phyloP scores from a whole-genome alignment of 1,284 basidiomycete genomes.

The Irpex lacteus region DNA sequence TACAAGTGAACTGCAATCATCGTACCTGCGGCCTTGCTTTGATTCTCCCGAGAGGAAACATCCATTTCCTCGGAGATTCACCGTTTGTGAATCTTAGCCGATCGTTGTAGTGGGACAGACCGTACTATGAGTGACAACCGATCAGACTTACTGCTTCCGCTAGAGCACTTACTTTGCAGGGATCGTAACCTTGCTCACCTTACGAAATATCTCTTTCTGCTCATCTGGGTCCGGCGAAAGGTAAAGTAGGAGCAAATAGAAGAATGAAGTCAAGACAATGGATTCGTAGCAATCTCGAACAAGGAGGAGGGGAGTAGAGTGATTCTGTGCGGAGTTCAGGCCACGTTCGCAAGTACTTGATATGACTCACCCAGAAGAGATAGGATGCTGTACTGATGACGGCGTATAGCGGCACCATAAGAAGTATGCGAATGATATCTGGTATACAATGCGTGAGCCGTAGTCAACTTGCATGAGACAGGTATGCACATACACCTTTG shows the following conservation, averaged over 20 bases:
- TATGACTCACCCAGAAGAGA: constrained; percentile 57
- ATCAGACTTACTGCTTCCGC: too few relatives aligned
- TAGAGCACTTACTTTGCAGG: too few relatives aligned
- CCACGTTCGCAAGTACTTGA: too few relatives aligned
- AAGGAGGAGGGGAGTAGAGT: constrained; percentile 61
- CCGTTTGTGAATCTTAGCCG: constrained; percentile 39
- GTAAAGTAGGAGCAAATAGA: constrained; percentile 74
- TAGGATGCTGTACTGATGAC: constrained; percentile 67
- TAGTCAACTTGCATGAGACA: neutral
- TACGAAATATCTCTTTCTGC: constrained; percentile 62
- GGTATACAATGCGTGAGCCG: neutral
- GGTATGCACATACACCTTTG: constrained; percentile 51
- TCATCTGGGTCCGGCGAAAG: constrained; percentile 62
- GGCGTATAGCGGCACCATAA: constrained; percentile 80
- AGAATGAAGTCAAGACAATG: constrained; percentile 73
- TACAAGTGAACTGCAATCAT: constrained; percentile 1
- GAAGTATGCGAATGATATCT: constrained; percentile 73
- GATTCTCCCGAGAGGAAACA: constrained; percentile 66
- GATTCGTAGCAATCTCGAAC: constrained; percentile 70
- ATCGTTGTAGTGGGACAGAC: constrained; percentile 54
- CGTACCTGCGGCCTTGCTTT: constrained; percentile 58
- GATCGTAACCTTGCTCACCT: constrained; percentile 21
- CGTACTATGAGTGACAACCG: constrained; percentile 27
- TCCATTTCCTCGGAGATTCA: constrained; percentile 57
- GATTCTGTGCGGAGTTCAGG: constrained; percentile 39